phyloP scores from a whole-genome alignment of 306 rosid species.

The Begonia peltatifolia region DNA sequence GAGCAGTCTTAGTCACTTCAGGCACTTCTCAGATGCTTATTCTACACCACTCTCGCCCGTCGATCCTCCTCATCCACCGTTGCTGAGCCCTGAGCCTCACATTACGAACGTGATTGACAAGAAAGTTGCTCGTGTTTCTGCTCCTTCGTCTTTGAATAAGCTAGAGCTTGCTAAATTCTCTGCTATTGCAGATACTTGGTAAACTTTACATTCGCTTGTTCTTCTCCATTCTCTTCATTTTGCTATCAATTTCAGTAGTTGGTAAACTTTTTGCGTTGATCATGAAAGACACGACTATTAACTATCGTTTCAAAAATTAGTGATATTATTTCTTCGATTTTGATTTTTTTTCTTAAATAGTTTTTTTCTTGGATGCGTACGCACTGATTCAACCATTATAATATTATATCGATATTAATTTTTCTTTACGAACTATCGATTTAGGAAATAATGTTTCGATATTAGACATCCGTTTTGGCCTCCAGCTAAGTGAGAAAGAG shows the following conservation, averaged over 20 bases:
- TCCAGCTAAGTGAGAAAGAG: background rate
- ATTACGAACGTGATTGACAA: background rate
- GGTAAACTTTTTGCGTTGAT: background rate
- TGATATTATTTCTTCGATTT: background rate
- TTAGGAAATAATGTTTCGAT: too few relatives aligned
- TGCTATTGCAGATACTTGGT: conserved; percentile 69
- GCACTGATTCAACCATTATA: too few relatives aligned
- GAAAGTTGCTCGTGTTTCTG: conserved; percentile 1
- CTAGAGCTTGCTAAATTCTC: conserved; percentile 61
- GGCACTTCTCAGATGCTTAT: conserved; percentile 29
- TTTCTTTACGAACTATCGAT: too few relatives aligned
- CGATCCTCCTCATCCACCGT: conserved; percentile 13
- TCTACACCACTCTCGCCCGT: conserved; percentile 3
- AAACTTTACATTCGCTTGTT: conserved; percentile 5
- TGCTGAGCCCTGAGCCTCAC: conserved; percentile 11
- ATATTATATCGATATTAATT: too few relatives aligned
- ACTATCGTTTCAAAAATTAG: too few relatives aligned
- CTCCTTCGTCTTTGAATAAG: conserved; percentile 46
- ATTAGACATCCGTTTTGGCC: too few relatives aligned
- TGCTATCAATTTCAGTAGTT: background rate
- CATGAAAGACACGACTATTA: too few relatives aligned
- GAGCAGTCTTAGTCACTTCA: conserved; percentile 5
- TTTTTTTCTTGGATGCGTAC: too few relatives aligned
- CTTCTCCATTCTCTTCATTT: background rate
- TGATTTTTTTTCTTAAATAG: background rate